These are phyloP conservation scores for Hura crepitans DNA, from an alignment of 441 rosid species.

Conservation along the genomic window DNA sequence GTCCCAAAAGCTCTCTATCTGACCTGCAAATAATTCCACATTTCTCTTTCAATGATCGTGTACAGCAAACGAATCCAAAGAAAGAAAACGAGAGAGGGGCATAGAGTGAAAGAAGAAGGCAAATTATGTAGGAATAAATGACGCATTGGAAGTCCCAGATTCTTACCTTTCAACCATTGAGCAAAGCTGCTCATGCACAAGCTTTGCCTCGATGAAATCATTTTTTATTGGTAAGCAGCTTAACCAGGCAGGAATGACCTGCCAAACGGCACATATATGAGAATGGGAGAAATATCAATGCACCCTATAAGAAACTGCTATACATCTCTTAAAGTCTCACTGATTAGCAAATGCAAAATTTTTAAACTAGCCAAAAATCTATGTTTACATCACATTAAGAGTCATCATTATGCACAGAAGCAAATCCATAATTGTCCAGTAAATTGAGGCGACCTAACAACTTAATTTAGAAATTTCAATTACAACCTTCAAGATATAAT, in stretches of 20 bases:
- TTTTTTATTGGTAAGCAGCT: conserved; percentile 87
- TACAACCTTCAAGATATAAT: not conserved
- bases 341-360: too few species aligned
- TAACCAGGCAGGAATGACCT: conserved; percentile 98
- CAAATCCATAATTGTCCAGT: not conserved
- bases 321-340: too few species aligned
- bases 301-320: not conserved
- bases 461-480: not conserved
- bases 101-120: not conserved
- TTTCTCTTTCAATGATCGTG: not conserved
- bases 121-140: not conserved
- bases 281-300: not conserved
- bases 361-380: not conserved
- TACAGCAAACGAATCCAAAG: not conserved
- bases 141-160: not conserved
- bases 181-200: conserved; percentile 94
- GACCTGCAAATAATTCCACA: conserved; percentile 53
- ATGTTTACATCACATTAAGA: not conserved
- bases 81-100: not conserved
- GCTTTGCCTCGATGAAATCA: conserved; percentile 93
- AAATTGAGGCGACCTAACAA: not conserved
- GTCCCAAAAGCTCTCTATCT: conserved; percentile 74
- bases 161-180: conserved; percentile 90
- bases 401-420: conserved; percentile 3
- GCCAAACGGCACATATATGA: conserved; percentile 7